phyloP scores from a whole-genome alignment of 2,329 filamentous ascomycete genomes.

The Sclerotinia minor region DNA sequence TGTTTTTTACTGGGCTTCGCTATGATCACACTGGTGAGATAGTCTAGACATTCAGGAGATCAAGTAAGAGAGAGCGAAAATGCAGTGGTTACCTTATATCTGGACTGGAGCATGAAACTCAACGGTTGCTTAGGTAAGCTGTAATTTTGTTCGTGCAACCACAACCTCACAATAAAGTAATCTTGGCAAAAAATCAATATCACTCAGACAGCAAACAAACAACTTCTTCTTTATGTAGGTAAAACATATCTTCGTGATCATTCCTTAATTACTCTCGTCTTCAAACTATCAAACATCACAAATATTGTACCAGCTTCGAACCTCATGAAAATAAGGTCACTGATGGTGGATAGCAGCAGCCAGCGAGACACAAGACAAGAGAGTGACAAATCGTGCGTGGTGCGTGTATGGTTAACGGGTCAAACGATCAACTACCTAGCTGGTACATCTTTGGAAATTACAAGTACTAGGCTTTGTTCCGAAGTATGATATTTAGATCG shows the following conservation, averaged over 20 bases:
- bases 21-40: too few species aligned
- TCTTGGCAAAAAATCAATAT: too few species aligned
- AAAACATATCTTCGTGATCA: neutral
- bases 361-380: constrained; percentile 6
- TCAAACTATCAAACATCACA: neutral
- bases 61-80: too few species aligned
- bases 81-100: too few species aligned
- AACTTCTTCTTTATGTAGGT: neutral
- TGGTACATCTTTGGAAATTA: neutral
- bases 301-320: neutral
- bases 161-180: neutral
- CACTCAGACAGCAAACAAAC: neutral
- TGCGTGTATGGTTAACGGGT: neutral
- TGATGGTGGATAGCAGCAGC: neutral
- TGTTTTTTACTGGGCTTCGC: too few species aligned
- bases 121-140: neutral
- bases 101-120: too few species aligned
- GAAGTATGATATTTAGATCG: neutral
- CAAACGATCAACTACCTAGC: neutral
- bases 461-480: neutral
- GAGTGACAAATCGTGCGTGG: constrained; percentile 3
- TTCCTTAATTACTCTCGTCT: neutral
- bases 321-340: neutral
- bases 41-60: too few species aligned
- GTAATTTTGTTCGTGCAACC: constrained; percentile 3